These are phyloP conservation scores for Gaertneriomyces sp. DNA, from an alignment of 192 early-diverging fungal genomes.

Conservation along the genomic window DNA sequence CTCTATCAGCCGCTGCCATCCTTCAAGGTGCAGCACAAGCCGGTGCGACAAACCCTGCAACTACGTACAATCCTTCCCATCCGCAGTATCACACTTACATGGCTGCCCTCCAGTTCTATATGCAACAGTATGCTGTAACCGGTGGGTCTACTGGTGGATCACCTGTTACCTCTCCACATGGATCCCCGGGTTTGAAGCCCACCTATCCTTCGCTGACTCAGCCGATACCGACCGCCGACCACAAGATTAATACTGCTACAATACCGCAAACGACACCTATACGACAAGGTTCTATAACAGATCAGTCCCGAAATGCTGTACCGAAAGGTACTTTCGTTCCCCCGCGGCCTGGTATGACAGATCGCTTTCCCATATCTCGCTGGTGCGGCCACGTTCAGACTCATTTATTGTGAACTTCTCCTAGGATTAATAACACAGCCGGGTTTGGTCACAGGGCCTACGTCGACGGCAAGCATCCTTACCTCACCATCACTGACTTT, in stretches of 20 bases:
- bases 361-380: too few relatives aligned
- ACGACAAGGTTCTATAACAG: not conserved
- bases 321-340: not conserved
- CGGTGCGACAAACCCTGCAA: not conserved
- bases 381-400: too few relatives aligned
- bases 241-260: not conserved
- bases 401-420: too few relatives aligned
- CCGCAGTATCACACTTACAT: conserved; percentile 25
- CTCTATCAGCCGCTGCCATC: not conserved
- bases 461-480: not conserved
- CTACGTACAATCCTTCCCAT: conserved; percentile 13
- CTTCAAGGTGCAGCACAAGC: not conserved
- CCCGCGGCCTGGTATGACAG: not conserved
- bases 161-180: not conserved
- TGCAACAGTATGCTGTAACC: conserved; percentile 9
- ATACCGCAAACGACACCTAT: not conserved
- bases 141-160: not conserved
- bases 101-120: conserved; percentile 22
- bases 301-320: not conserved
- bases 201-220: conserved; percentile 9
- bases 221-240: not conserved
- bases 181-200: conserved; percentile 11
- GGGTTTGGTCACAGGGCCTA: too few relatives aligned
- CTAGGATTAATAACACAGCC: too few relatives aligned
- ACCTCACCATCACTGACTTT: not conserved